A percentile compares a stretch with the other conserved stretches of the same genome.
These are phyloP conservation scores for Dictyostelium firmibasis DNA, from an alignment of 78 protist species.

Conservation along the genomic window DNA sequence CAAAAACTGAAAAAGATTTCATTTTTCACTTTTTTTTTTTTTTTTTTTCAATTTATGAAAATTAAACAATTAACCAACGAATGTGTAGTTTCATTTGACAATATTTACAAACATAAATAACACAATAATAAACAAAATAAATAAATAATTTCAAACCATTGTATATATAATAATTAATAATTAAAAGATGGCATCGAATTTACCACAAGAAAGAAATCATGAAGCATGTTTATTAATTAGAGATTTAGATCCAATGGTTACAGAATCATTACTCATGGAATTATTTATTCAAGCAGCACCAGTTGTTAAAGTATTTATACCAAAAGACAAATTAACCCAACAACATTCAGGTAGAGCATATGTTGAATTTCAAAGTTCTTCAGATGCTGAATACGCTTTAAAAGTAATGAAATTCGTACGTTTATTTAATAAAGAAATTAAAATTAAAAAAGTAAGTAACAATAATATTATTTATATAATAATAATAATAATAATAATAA, in stretches of 20 bases:
- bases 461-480: background rate
- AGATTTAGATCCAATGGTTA: slow-evolving; percentile 94
- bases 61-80: background rate
- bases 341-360: slow-evolving; percentile 95
- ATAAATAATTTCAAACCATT: background rate
- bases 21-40: background rate
- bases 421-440: slow-evolving; percentile 95
- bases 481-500: too few relatives aligned
- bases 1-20: too few relatives aligned
- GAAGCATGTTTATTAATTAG: slow-evolving; percentile 98
- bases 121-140: background rate
- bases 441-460: slow-evolving; percentile 87
- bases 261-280: slow-evolving; percentile 96
- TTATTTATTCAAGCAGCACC: slow-evolving; percentile 97
- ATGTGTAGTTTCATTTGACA: background rate
- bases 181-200: slow-evolving; percentile 56
- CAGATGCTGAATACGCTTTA: slow-evolving; percentile 98
- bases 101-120: too few relatives aligned
- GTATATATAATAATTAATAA: background rate
- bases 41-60: background rate
- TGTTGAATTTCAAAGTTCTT: slow-evolving; percentile 95
- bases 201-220: slow-evolving; percentile 83
- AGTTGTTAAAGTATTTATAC: slow-evolving; percentile 94
- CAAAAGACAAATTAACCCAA: slow-evolving; percentile 95
- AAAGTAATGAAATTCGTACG: slow-evolving; percentile 91